Evolutionary conservation across 345 rosid species (phyloP), one percentile per base, ranked within the genome.

Genomic region (Ceriops decandra): DNA sequence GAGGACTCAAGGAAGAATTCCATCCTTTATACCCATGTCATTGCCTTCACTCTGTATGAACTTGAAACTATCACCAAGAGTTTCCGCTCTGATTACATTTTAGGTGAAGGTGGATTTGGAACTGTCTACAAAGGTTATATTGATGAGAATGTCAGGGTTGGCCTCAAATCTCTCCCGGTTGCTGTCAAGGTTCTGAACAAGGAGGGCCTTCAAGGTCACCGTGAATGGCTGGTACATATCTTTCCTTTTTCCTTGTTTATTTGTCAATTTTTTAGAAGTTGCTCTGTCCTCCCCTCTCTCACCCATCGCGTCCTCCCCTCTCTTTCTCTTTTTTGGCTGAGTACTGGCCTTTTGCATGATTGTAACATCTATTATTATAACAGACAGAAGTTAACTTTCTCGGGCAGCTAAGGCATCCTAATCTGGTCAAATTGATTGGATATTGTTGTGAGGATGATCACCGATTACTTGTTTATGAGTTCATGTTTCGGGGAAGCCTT

Each of bases 21-120:
- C 2, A 52, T 83, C 63, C 86, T 89, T 53, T 92, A 92, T 62
- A 82, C 91, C 16, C 85, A 88, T 56, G 89, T 93, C 31, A 93
- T 93, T 47, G 87, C 97, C 60, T 93, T 93, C 71, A 85, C 96
- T 64, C 69, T 91, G 42, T 93, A 75, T 58, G 98, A 93, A 79
- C 95, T 93, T 7, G 98, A 91, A 83, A 91, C 95, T 52, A 91
- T 91, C 57, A 91, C 99, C 60, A 95, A 95, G 90, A 95, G 96
- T 74, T 95, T 91, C 84, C 95, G 96, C 53, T 81, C 93, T 2
- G 97, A 95, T 72, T 91, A 95, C 75, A 95, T 95, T 68, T 84
- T 91, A 16, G 97, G 97, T 0, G 97, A 95, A 74, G 96, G 99
- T 49, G 99, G 99, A 24, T 91, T 93, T 58, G 96, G 97, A 36